Conservation (phyloP, 73 alveolate genomes). For the Paraurostyla sp. region DNA sequence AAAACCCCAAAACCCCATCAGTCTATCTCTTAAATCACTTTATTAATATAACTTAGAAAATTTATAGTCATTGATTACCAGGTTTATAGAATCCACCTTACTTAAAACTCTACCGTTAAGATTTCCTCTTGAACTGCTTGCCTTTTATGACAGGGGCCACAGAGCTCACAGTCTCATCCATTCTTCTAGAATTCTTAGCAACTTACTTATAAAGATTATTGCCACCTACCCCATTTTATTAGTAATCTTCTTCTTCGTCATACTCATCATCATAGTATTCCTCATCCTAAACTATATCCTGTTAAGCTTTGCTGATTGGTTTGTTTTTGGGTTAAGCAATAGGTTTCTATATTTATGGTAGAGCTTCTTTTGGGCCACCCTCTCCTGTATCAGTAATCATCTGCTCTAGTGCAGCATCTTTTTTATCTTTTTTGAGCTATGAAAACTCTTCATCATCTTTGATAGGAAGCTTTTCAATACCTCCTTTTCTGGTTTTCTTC, state of each 20-base stretch:
- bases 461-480: conserved; percentile 3
- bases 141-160: not conserved
- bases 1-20: too few relatives aligned
- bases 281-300: too few relatives aligned
- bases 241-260: conserved; percentile 10
- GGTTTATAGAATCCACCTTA: too few relatives aligned
- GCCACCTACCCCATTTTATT: not conserved
- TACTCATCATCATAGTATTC: not conserved
- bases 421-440: not conserved
- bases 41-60: too few relatives aligned
- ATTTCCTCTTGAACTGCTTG: not conserved
- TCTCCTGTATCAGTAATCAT: conserved; percentile 2
- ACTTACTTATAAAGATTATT: not conserved
- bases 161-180: not conserved
- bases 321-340: too few relatives aligned
- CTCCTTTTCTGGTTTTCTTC: not conserved
- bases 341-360: not conserved
- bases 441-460: conserved; percentile 23
- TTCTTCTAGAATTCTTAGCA: not conserved
- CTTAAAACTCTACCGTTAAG: too few relatives aligned
- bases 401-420: not conserved
- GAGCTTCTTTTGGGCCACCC: not conserved
- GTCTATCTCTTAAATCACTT: too few relatives aligned
- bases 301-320: too few relatives aligned
- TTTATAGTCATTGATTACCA: too few relatives aligned